A percentile compares a stretch with the other conserved stretches of the same genome.
Conservation (phyloP, 1,139 yeast species). For the Geotrichum australiense region DNA sequence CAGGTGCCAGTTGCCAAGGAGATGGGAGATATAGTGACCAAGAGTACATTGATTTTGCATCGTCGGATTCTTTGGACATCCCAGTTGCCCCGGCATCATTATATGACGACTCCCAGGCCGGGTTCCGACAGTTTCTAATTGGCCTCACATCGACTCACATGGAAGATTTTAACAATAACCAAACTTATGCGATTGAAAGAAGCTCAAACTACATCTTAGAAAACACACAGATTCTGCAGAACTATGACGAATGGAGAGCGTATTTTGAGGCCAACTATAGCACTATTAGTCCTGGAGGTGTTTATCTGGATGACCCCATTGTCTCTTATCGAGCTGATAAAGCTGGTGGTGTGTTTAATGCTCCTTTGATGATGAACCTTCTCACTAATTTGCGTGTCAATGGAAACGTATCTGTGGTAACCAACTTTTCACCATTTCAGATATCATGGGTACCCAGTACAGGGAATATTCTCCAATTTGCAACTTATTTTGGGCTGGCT, state of each 20-base stretch:
- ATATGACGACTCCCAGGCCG: conserved; percentile 16
- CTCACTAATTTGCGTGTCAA: conserved; percentile 29
- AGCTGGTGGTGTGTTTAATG: conserved; percentile 22
- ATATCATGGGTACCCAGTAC: conserved; percentile 30
- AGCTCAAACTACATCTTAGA: conserved; percentile 15
- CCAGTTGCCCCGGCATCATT: conserved; percentile 21
- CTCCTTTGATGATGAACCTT: conserved; percentile 28
- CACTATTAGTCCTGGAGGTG: conserved; percentile 32
- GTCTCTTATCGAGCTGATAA: conserved; percentile 29
- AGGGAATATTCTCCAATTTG: conserved; percentile 33
- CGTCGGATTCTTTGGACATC: conserved; percentile 14
- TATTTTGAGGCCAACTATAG: conserved; percentile 24
- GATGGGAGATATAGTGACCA: conserved; percentile 21
- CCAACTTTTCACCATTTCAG: conserved; percentile 34
- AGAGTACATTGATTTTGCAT: conserved; percentile 21
- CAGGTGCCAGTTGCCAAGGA: conserved; percentile 25
- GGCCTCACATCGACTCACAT: conserved; percentile 20
- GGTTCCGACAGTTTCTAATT: conserved; percentile 20
- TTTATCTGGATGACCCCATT: conserved; percentile 25
- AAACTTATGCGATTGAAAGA: conserved; percentile 15
- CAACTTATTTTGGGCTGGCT: conserved; percentile 33
- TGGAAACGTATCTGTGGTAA: conserved; percentile 27
- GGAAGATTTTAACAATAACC: conserved; percentile 9
- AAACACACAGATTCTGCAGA: conserved; percentile 20
- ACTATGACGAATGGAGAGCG: conserved; percentile 21